Evolutionary conservation across 306 rosid species (phyloP).

Genomic region (Quercus suber): DNA sequence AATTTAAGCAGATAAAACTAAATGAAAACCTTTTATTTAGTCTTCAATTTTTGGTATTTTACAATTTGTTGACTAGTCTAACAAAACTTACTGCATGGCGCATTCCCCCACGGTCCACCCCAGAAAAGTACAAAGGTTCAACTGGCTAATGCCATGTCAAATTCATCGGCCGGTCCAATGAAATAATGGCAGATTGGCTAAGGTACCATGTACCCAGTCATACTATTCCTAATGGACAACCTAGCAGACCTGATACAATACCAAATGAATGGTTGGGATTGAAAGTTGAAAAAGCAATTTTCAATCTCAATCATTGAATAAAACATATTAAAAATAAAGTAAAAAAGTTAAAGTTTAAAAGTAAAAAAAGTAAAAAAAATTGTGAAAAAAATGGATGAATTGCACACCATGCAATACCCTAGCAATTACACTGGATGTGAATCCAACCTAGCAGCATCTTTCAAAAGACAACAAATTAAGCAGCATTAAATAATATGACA

Average conservation of each 20-base stretch:
- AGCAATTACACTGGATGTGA: no score
- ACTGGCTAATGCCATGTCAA: not conserved
- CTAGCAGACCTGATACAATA: no score
- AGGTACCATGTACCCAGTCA: not conserved
- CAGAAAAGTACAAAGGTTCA: no score
- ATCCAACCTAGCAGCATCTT: not conserved
- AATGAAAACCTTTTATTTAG: not conserved
- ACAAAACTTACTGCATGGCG: not conserved
- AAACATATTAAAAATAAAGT: no score
- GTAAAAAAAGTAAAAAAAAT: no score
- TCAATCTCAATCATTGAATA: no score
- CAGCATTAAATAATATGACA: not conserved
- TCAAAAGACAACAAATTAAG: not conserved
- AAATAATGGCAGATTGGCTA: not conserved
- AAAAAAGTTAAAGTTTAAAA: no score
- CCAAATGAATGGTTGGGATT: no score
- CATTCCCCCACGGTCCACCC: no score
- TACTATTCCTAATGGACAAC: not conserved
- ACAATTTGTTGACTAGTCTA: not conserved
- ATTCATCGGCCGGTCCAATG: not conserved
- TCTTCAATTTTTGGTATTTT: not conserved
- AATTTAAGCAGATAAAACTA: not conserved
- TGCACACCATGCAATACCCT: no score
- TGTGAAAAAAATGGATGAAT: no score
- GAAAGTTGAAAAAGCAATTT: no score